These are phyloP conservation scores for Inosperma sp. DNA, from an alignment of 768 basidiomycete genomes.

Conservation along the genomic window DNA sequence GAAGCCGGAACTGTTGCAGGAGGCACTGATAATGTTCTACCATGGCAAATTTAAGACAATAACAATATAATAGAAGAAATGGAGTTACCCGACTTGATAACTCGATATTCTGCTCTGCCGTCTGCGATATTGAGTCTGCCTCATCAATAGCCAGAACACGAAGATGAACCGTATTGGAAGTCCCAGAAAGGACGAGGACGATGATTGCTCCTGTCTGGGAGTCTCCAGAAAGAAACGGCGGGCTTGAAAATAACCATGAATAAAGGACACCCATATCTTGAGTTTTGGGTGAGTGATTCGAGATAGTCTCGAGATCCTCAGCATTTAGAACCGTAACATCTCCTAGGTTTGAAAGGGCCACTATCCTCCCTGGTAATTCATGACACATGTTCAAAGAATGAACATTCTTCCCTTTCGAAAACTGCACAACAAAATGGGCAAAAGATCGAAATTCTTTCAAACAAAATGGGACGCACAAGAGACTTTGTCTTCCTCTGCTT, in stretches of 20 bases:
- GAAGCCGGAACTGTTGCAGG: slow-evolving; percentile 46
- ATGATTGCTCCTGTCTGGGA: slow-evolving; percentile 17
- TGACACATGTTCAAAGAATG: slow-evolving; percentile 23
- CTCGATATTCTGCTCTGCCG: slow-evolving; percentile 29
- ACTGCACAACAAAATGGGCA: slow-evolving; percentile 13
- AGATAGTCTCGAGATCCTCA: slow-evolving; percentile 23
- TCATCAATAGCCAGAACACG: slow-evolving; percentile 32
- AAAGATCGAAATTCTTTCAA: slow-evolving; percentile 1
- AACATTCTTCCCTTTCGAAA: slow-evolving; percentile 19
- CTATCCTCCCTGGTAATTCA: slow-evolving; percentile 22
- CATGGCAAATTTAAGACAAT: slow-evolving; percentile 8
- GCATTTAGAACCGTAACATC: slow-evolving; percentile 22
- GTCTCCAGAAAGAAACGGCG: slow-evolving; percentile 10
- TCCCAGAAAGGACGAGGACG: slow-evolving; percentile 17
- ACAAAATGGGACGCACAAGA: slow-evolving; percentile 36
- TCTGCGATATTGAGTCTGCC: slow-evolving; percentile 27
- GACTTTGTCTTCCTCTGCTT: slow-evolving; percentile 20
- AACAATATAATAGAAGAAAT: neutral
- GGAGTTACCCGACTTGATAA: slow-evolving; percentile 18
- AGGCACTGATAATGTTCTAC: slow-evolving; percentile 36
- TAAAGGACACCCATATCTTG: slow-evolving; percentile 15
- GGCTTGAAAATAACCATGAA: slow-evolving; percentile 19
- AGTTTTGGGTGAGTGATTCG: slow-evolving; percentile 11
- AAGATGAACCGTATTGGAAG: slow-evolving; percentile 22
- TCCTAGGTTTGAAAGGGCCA: slow-evolving; percentile 22